Base-by-base conservation (phyloP, 1,139 yeast species). In the Suhomyces wounanorum region DNA sequence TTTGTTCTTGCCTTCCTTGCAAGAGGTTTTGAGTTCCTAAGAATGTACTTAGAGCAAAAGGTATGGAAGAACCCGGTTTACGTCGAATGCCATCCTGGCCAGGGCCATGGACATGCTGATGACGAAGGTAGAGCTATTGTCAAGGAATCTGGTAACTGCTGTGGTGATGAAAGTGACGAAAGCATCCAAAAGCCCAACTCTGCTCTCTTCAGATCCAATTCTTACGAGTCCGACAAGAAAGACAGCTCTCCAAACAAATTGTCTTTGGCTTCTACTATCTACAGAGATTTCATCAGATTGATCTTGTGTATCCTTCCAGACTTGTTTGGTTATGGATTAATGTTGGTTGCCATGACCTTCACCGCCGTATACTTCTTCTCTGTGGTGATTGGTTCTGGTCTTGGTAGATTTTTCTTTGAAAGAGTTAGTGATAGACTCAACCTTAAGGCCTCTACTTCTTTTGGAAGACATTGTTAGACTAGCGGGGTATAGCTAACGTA, bases 331-430 rank as follows among this genome's bases (percentile, higher is more conserved):
- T 87, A 84, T 63, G 83, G 84, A 39, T 68, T 87, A 59, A 87
- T 87, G 95, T 77, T 87, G 71, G 91, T 84, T 13, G 87, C 87
- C 10, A 87, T 87, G 95, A 75, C 87, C 33, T 86, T 73, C 63
- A 79, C 85, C 9, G 60, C 85, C 51, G 67, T 82, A 1, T 87
- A 87, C 60, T 84, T 87, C 66, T 87, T 87, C 67, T 92, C 88
- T 1, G 85, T 86, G 30, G 82, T 85, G 17, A 59, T 83, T 21
- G 95, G 95, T 8, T 70, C 86, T 50, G 79, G 90, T 2, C 67
- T 85, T 49, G 89, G 90, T 26, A 87, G 87, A 60, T 82, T 86
- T 47, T 75, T 80, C 59, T 85, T 85, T 66, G 86, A 85, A 59
- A 79, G 87, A 64, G 62, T 83, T 47, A 65, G 80, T 25, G 69